phyloP scores from a whole-genome alignment of 2,329 filamentous ascomycete genomes.

The Alternaria atra region DNA sequence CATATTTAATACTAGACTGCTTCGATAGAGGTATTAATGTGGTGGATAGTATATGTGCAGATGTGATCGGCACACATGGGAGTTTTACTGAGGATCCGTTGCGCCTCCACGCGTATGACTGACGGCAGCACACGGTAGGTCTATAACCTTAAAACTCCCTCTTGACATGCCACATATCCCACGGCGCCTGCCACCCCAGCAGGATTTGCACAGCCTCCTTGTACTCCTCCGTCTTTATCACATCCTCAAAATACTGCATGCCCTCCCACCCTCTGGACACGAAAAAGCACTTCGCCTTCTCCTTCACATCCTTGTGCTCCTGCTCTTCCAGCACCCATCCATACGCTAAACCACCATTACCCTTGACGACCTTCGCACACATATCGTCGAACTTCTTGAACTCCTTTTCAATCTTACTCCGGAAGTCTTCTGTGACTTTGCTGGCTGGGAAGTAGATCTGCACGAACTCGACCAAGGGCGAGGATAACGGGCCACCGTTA shows the following conservation, averaged over 20 bases:
- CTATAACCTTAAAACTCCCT: neutral
- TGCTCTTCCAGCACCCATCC: conserved; percentile 14
- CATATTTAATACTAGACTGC: too few species aligned
- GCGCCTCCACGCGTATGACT: too few species aligned
- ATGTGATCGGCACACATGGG: neutral
- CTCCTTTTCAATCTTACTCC: neutral
- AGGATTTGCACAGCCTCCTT: conserved; percentile 4
- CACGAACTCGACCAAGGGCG: conserved; percentile 11
- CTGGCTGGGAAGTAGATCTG: neutral
- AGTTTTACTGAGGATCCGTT: neutral
- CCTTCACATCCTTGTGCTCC: conserved; percentile 7
- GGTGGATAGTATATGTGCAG: neutral
- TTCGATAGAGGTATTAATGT: neutral
- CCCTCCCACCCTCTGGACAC: conserved; percentile 14
- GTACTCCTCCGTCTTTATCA: neutral
- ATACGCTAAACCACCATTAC: neutral
- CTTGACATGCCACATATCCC: conserved; percentile 12
- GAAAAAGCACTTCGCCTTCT: conserved; percentile 5
- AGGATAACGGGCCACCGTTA: neutral
- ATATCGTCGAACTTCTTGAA: conserved; percentile 2
- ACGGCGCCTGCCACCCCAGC: conserved; percentile 7
- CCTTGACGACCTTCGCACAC: neutral
- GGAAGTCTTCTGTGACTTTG: neutral
- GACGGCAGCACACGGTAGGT: neutral
- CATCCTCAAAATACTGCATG: conserved; percentile 12